Evolutionary conservation across 2,329 filamentous ascomycete species (phyloP).

Genomic region (Knufia petricola): DNA sequence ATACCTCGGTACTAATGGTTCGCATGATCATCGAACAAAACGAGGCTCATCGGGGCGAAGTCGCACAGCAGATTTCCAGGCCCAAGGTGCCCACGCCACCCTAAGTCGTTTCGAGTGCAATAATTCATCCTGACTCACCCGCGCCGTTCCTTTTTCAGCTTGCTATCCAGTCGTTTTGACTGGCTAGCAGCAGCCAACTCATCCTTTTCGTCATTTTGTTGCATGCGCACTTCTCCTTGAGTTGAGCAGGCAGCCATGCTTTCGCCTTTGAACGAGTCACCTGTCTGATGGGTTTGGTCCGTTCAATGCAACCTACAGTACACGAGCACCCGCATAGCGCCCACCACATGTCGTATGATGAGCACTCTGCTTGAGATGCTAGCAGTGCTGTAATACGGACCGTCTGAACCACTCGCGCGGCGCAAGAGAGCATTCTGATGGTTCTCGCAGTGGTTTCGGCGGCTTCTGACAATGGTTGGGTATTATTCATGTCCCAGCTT

Average conservation of each 20-base stretch:
- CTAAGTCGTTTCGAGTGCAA: background rate
- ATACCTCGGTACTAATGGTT: background rate
- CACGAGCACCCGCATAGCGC: no score
- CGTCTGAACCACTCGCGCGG: no score
- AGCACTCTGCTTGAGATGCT: no score
- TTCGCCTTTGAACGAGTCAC: background rate
- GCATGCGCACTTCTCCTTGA: background rate
- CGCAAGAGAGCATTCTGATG: no score
- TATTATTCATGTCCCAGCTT: no score
- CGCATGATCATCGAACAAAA: background rate
- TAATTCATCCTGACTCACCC: background rate
- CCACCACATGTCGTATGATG: no score
- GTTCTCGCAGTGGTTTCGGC: no score
- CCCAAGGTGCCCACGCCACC: background rate
- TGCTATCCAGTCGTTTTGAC: background rate
- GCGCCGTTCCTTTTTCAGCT: background rate
- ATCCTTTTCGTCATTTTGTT: conserved; percentile 1
- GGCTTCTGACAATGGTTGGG: background rate
- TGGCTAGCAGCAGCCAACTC: background rate
- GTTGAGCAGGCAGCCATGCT: conserved; percentile 3
- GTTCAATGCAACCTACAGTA: background rate
- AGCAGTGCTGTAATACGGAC: no score
- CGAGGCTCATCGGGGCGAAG: background rate
- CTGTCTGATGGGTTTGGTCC: background rate
- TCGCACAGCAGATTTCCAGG: background rate